Evolutionary conservation across 306 rosid genomes (phyloP), one percentile per base, ranked within the genome.

Genomic region (Leucaena leucocephala): DNA sequence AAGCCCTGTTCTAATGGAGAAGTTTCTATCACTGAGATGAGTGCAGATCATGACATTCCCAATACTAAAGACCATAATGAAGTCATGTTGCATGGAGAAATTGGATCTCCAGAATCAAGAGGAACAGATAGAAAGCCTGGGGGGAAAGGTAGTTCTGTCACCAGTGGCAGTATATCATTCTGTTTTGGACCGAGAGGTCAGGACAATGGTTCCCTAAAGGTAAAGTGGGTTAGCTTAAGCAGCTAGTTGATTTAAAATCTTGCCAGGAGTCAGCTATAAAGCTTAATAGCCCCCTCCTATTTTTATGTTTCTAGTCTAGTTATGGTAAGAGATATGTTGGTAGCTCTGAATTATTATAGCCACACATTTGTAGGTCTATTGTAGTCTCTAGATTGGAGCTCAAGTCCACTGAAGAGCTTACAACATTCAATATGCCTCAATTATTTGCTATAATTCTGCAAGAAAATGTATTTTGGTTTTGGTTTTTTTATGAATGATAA

Each of bases 171-270:
- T 80, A 90, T 82, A 79, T 72, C 98, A 61, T 90, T 89, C 79
- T 89, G 88, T 82, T 93, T 93, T 71, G 94, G 86, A 79, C 80
- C 88, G 82, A 91, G 89, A 88, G 89, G 78, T 80, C 97, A 85
- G 61, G 97, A 89, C 73, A 80, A 78, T 78, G 84, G 86, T 88
- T 82, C 91, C 81, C 81, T 85, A 63, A 90, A 86, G 99, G 99
- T 92, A 75, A 72, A 48, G 72, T 40, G 44, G 49, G 72, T 40
- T 42, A 40, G 19, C 27, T 78, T 62, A 21, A 74, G 55, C 5
- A 6, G 2, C 76, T 79, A 34, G 61, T 35, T 81, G 80, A 49
- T 76, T 82, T 77, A 54, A 70, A 36, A 62, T 58, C 58, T 36
- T 71, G 17, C 62, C 74, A 68, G 68, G 81, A 48, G 68, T 44